A percentile compares a stretch with the other conserved stretches of the same genome.
Conservation (phyloP, 352 stramenopile genomes). For the Aphanomyces astaci region DNA sequence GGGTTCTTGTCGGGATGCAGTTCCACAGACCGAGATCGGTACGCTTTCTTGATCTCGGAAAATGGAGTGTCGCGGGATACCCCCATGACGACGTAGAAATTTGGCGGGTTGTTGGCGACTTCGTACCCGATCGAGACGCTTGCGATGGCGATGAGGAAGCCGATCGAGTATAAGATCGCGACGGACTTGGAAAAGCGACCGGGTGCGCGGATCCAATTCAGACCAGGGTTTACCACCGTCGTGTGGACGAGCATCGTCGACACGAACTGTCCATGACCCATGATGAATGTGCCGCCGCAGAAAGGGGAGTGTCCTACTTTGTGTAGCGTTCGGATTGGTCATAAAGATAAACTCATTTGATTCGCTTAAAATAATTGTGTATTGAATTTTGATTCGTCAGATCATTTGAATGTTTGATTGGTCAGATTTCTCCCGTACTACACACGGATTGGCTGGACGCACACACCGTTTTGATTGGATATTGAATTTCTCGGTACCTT, state of each 20-base stretch:
- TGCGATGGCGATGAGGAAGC: slow-evolving; percentile 87
- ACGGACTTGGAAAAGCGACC: slow-evolving; percentile 89
- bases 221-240: slow-evolving; percentile 85
- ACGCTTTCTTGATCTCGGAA: slow-evolving; percentile 95
- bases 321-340: too few species aligned
- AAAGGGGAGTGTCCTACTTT: too few species aligned
- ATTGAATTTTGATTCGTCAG: not conserved
- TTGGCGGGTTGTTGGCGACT: slow-evolving; percentile 42
- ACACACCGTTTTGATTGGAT: not conserved
- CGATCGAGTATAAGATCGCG: slow-evolving; percentile 91
- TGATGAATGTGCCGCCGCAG: too few species aligned
- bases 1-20: slow-evolving; percentile 97
- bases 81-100: slow-evolving; percentile 92
- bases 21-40: slow-evolving; percentile 90
- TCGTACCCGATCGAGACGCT: slow-evolving; percentile 87
- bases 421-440: too few species aligned
- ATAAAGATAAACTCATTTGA: not conserved
- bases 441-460: too few species aligned
- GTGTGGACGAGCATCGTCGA: slow-evolving; percentile 80
- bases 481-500: not conserved
- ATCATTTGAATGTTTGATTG: too few species aligned
- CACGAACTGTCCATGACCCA: slow-evolving; percentile 19
- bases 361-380: not conserved
- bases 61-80: slow-evolving; percentile 84
- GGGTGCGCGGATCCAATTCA: slow-evolving; percentile 93